Evolutionary conservation across 768 basidiomycete species (phyloP), one percentile per base, ranked within the genome.

Genomic region (Lactarius akahatsu): DNA sequence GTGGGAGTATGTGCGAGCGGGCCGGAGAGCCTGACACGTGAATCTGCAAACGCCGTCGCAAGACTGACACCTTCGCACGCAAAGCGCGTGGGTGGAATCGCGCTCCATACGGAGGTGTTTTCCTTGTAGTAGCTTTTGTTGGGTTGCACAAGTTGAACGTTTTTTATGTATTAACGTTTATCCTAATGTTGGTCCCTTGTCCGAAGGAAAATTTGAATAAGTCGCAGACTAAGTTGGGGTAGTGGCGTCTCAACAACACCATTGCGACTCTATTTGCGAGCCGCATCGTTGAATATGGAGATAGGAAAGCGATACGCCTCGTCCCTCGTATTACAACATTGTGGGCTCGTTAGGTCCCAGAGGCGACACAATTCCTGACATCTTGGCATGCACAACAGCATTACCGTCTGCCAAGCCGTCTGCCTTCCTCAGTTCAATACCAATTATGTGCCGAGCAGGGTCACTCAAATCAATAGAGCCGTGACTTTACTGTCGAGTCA

Each of bases 1-100:
- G 75, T 95, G 13, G 91, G 82, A 1, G 87, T 96, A 0, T 88
- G 90, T 63, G 91, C 88, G 2, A 90, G 91, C 74, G 94, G 94
- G 1, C 94, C 94, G 0, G 83, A 83, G 69, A 80, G 83, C 64
- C 73, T 96, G 74, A 87, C 86, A 5, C 77, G 80, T 9, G 92
- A 93, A 71, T 84, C 85, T 7, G 82, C 86, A 67, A 95, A 94
- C 73, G 91, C 91, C 2, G 91, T 93, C 2, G 92, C 92, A 23
- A 74, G 80, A 62, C 68, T 92, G 16, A 76, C 80, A 23, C 74
- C 82, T 23, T 70, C 70, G 30, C 76, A 80, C 26, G 78, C 78
- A 18, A 68, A 76, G 23, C 73, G 78, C 62, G 69, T 88, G 52
- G 91, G 92, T 0, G 85, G 86, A 2, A 80, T 94, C 45, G 86